A percentile compares a stretch with the other conserved stretches of the same genome.
Conservation (phyloP, 768 basidiomycete genomes). For the Pisolithus microcarpus region DNA sequence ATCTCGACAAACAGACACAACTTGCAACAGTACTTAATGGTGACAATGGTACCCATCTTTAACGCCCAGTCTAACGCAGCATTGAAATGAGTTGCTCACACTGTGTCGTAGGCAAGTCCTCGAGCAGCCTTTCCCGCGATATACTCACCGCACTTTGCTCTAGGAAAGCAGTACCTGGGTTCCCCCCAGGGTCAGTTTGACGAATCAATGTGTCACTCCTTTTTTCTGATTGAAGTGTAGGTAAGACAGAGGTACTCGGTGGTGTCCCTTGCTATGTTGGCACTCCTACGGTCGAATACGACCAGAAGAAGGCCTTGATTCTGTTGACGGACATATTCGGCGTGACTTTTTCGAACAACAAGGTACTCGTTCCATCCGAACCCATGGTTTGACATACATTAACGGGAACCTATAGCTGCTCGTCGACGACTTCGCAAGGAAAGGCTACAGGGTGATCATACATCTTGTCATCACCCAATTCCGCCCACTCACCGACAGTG, state of each 20-base stretch:
- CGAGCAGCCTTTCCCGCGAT: too few relatives aligned
- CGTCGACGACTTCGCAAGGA: slow-evolving; percentile 36
- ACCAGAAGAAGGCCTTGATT: not conserved
- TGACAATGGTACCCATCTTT: too few relatives aligned
- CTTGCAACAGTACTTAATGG: too few relatives aligned
- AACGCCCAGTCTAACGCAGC: too few relatives aligned
- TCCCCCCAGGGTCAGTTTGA: too few relatives aligned
- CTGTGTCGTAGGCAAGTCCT: too few relatives aligned
- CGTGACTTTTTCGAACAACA: slow-evolving; percentile 13
- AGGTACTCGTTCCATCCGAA: slow-evolving; percentile 1
- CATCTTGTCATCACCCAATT: not conserved
- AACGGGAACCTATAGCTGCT: slow-evolving; percentile 28
- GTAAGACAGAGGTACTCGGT: not conserved
- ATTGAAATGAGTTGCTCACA: too few relatives aligned
- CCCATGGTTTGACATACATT: not conserved
- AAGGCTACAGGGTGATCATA: slow-evolving; percentile 29
- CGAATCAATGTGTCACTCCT: too few relatives aligned
- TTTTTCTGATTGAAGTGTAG: not conserved
- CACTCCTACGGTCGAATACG: not conserved
- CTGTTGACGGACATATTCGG: slow-evolving; percentile 1
- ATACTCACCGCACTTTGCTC: too few relatives aligned
- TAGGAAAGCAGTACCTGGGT: too few relatives aligned
- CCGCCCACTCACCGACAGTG: not conserved
- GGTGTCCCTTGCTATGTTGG: not conserved
- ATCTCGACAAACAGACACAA: too few relatives aligned